These are phyloP conservation scores for Septoria petroselini DNA, from an alignment of 2,329 filamentous ascomycete species.

Conservation along the genomic window DNA sequence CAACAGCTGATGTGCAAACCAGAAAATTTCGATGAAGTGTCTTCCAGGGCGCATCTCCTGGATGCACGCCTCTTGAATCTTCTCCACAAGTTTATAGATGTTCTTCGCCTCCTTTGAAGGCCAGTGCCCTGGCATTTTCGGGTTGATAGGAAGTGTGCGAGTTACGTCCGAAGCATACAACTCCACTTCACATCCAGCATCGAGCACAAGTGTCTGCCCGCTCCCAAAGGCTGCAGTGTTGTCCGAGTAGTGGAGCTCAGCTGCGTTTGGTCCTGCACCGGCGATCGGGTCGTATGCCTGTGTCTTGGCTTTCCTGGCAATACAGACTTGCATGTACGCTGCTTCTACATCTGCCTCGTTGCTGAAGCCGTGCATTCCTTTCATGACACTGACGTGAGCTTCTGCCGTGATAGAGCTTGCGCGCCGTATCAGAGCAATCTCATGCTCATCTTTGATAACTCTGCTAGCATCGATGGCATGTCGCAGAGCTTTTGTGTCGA, in stretches of 20 bases:
- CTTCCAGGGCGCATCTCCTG: conserved; percentile 69
- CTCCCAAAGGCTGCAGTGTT: conserved; percentile 72
- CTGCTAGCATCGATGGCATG: conserved; percentile 76
- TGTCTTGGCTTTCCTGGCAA: conserved; percentile 66
- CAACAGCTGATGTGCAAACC: conserved; percentile 73
- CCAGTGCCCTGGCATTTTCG: conserved; percentile 55
- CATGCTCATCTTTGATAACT: conserved; percentile 80
- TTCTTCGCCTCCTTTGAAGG: conserved; percentile 62
- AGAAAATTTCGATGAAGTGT: conserved; percentile 74
- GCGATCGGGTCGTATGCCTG: conserved; percentile 91
- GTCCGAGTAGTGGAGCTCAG: conserved; percentile 78
- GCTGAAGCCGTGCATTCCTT: conserved; percentile 57
- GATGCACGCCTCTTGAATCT: conserved; percentile 80
- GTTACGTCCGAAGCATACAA: conserved; percentile 91
- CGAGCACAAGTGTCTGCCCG: conserved; percentile 73
- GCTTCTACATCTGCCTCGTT: conserved; percentile 85
- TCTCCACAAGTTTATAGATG: conserved; percentile 75
- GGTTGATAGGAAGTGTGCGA: conserved; percentile 72
- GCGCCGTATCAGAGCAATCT: conserved; percentile 74
- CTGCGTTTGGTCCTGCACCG: conserved; percentile 75
- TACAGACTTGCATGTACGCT: conserved; percentile 69
- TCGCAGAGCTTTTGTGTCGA: conserved; percentile 46
- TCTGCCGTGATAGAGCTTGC: conserved; percentile 76
- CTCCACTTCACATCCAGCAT: conserved; percentile 81
- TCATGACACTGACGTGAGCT: conserved; percentile 72